Evolutionary conservation across 1,284 basidiomycete species (phyloP).

Genomic region (Malassezia vespertilionis): DNA sequence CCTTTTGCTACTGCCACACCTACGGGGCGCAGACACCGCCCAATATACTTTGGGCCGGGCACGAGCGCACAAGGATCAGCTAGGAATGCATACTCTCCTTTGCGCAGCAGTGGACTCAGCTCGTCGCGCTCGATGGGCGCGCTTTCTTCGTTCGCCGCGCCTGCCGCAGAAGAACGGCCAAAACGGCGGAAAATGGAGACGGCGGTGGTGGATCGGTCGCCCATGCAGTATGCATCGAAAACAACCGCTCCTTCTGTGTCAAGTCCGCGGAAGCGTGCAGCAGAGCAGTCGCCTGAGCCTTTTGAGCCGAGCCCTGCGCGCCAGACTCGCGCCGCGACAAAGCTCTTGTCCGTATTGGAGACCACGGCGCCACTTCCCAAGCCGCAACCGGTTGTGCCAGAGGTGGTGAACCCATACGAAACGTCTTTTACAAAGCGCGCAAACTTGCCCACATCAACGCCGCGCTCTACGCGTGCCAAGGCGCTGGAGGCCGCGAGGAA

Average conservation of each 20-base stretch:
- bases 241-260: not conserved
- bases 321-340: slow-evolving; percentile 26
- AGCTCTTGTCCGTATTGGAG: slow-evolving; percentile 31
- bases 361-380: slow-evolving; percentile 22
- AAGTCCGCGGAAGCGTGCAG: slow-evolving; percentile 4
- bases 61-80: not conserved
- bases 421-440: slow-evolving; percentile 13
- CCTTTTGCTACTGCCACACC: slow-evolving; percentile 2
- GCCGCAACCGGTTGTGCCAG: slow-evolving; percentile 22
- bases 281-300: not conserved
- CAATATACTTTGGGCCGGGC: slow-evolving; percentile 15
- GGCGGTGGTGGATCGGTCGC: not conserved
- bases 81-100: slow-evolving; percentile 7
- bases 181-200: slow-evolving; percentile 10
- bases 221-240: slow-evolving; percentile 3
- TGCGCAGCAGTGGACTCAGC: not conserved
- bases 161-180: not conserved
- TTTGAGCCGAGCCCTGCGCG: not conserved
- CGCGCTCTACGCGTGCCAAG: slow-evolving; percentile 27
- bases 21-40: slow-evolving; percentile 10
- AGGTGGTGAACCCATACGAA: slow-evolving; percentile 40
- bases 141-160: slow-evolving; percentile 2
- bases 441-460: slow-evolving; percentile 15
- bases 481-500: slow-evolving; percentile 21
- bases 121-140: slow-evolving; percentile 7